Evolutionary conservation across 2,329 filamentous ascomycete genomes (phyloP), one percentile per base, ranked within the genome.

Genomic region (Arthroderma uncinatum): DNA sequence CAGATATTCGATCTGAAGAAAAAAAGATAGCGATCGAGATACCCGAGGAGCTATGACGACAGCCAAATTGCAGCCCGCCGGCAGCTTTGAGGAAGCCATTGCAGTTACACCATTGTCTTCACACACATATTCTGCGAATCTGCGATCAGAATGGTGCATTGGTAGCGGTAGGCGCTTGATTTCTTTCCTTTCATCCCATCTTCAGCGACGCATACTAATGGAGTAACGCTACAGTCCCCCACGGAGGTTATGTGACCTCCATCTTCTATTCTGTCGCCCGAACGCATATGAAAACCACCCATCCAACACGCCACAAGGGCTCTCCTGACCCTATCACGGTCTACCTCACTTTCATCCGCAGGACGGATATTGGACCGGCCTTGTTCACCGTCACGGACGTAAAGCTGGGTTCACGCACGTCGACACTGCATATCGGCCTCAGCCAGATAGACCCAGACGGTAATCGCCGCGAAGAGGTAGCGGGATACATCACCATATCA

Each of bases 161-260:
- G 84, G 84, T 57, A 79, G 76, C 61, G 83, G 82, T 60, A 57
- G 10, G 57, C 50, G 21, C 34, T 19, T 12, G 12, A 42, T 57
- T 44, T 1, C 53, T 56, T 44, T 30, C 58, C 14, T 16, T 21
- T 54, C 25, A 10, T 10, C 16, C n/a, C 25, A 6, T 42, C 7
- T 42, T 25, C 10, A 42, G 14, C 9, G 30, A n/a, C 14, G 19
- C 14, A 16, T 14, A 30, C 10, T 14, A 19, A 14, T 23, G 53
- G 23, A 55, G n/a, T 5, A 21, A 19, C 34, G 16, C 5, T 6
- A 36, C 64, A 84, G 85, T 88, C 10, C 84, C 85, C 4, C 83
- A 89, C 68, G 85, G 85, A 55, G 85, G 85, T 58, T 86, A 84
- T 64, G 80, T 86, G 14, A 83, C 84, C 8, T 77, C 82, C 0